Conservation (phyloP, 2,329 filamentous ascomycete species). For the Mycocentrospora acerina region DNA sequence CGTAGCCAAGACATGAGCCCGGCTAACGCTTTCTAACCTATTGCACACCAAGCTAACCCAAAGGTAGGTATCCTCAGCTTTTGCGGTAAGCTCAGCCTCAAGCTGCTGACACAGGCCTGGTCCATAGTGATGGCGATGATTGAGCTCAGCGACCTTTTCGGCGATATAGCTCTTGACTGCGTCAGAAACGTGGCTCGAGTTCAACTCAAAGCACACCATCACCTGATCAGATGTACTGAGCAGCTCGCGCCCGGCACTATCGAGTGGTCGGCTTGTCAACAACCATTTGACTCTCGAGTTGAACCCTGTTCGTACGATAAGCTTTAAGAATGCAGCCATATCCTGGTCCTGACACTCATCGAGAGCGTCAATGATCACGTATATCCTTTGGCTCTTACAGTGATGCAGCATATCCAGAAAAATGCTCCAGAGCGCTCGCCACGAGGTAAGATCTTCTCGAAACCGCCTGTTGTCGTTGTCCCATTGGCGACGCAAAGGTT, state of each 20-base stretch:
- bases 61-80: too few relatives aligned
- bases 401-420: slow-evolving; percentile 43
- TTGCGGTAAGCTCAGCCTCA: too few relatives aligned
- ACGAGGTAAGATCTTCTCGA: slow-evolving; percentile 38
- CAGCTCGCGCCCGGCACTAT: slow-evolving; percentile 1
- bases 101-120: too few relatives aligned
- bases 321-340: slow-evolving; percentile 24
- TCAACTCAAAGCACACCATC: too few relatives aligned
- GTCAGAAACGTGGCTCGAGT: too few relatives aligned
- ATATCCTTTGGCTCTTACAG: slow-evolving; percentile 11
- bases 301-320: slow-evolving; percentile 31
- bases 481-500: background rate
- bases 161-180: too few relatives aligned
- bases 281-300: slow-evolving; percentile 44
- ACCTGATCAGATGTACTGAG: slow-evolving; percentile 8
- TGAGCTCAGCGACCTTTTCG: too few relatives aligned
- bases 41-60: too few relatives aligned
- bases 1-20: too few relatives aligned
- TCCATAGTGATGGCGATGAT: too few relatives aligned
- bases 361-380: slow-evolving; percentile 30
- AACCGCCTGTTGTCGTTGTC: slow-evolving; percentile 1
- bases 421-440: slow-evolving; percentile 36
- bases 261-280: slow-evolving; percentile 47
- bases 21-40: too few relatives aligned
- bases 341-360: slow-evolving; percentile 31